Evolutionary conservation across 208 protist species (phyloP), one percentile per base, ranked within the genome.

Genomic region (Trypanosoma platydactyli): DNA sequence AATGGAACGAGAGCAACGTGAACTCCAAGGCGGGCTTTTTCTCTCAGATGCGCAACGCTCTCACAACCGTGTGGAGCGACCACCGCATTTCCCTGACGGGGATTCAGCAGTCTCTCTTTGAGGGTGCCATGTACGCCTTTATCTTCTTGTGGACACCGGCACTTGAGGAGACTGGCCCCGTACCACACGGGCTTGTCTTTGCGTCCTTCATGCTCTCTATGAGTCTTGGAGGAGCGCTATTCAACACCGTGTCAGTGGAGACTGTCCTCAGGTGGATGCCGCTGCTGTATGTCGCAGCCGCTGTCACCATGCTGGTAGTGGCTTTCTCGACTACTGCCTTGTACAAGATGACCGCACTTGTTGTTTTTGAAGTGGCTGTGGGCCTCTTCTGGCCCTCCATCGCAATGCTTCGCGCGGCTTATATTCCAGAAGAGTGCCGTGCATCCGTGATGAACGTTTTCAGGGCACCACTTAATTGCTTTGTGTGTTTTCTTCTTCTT

Each of bases 141-240:
- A 91, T 97, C 11, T 95, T 97, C 54, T 77, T 97, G 56, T 98
- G 94, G 94, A 94, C 86, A 20, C 94, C 94, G 4, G 70, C 77
- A 12, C 61, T 98, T 15, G 63, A 77, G 35, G 51, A 68, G 30
- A 61, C 54, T 53, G 80, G 75, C 35, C 71, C 69, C n/a, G 48
- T 87, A 16, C 81, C 81, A 27, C 77, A 84, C 57, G 81, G 81
- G 40, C 35, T 81, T 46, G 60, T 83, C 13, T 83, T 83, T 53
- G 33, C 80, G 13, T 29, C 49, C 18, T 79, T 87, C 55, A 83
- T 80, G 74, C 35, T 81, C 3, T 41, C 75, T 50, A 56, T 49
- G 20, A 68, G 68, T 56, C 49, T 81, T n/a, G 77, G 81, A 29
- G 57, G 60, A 35, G 61, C 68, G 41, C 33, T 81, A 25, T 62